Percentiles rank a stretch among this genome's conserved stretches.
phyloP scores from a whole-genome alignment of 495 filamentous ascomycete genomes.

The Xylaria venustula region DNA sequence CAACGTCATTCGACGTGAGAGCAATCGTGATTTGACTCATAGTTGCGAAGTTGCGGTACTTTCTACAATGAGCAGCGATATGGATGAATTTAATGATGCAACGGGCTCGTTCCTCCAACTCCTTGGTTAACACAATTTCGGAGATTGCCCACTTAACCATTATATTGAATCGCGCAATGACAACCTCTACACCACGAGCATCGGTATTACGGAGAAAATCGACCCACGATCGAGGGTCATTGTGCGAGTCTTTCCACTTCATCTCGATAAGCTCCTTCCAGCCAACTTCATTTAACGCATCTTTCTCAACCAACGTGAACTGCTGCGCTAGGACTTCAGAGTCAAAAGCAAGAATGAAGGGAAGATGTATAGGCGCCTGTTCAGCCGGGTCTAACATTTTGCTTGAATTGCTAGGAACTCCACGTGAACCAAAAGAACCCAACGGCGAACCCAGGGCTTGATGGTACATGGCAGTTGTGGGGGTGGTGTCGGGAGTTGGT shows the following conservation, averaged over 20 bases:
- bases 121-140: conserved; percentile 81
- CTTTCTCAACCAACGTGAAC: conserved; percentile 93
- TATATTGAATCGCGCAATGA: conserved; percentile 93
- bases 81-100: conserved; percentile 91
- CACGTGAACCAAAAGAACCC: conserved; percentile 37
- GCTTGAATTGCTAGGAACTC: conserved; percentile 35
- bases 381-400: conserved; percentile 26
- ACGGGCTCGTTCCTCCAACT: conserved; percentile 76
- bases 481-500: conserved; percentile 53
- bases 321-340: conserved; percentile 89
- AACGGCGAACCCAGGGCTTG: conserved; percentile 27
- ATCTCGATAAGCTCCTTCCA: conserved; percentile 98
- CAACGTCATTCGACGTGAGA: conserved; percentile 76
- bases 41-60: conserved; percentile 91
- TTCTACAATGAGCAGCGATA: conserved; percentile 80
- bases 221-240: conserved; percentile 79
- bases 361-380: conserved; percentile 63
- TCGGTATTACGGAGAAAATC: conserved; percentile 81
- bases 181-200: conserved; percentile 87
- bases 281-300: conserved; percentile 92
- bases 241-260: conserved; percentile 73
- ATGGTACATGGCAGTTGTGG: conserved; percentile 35
- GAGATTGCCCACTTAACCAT: conserved; percentile 97
- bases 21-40: conserved; percentile 95
- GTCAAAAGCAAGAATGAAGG: conserved; percentile 89